phyloP scores from a whole-genome alignment of 2,329 filamentous ascomycete genomes.

The Ophiostoma montium region DNA sequence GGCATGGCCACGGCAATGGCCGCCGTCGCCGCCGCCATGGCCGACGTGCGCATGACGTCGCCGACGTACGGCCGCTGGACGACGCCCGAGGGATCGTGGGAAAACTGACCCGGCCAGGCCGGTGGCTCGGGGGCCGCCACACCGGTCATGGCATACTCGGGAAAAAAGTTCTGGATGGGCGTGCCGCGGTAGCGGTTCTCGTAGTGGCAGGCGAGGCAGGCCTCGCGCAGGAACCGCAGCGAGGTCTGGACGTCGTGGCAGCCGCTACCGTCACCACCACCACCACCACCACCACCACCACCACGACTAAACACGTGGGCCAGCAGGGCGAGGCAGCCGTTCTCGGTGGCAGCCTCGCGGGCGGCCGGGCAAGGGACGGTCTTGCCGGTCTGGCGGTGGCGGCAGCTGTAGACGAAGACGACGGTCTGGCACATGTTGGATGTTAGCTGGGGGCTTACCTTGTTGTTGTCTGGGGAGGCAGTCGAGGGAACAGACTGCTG shows the following conservation, averaged over 20 bases:
- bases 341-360: neutral
- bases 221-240: neutral
- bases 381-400: constrained; percentile 3
- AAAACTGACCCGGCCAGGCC: neutral
- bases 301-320: neutral
- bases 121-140: neutral
- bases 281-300: too few relatives aligned
- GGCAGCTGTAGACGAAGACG: constrained; percentile 6
- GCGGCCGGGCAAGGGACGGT: neutral
- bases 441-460: neutral
- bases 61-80: neutral
- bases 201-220: constrained; percentile 2
- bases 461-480: neutral
- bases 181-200: neutral
- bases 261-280: neutral
- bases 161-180: neutral
- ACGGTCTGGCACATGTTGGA: constrained; percentile 6
- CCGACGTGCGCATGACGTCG: neutral
- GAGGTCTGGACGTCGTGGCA: neutral
- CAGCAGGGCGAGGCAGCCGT: constrained; percentile 1
- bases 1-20: neutral
- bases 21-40: neutral
- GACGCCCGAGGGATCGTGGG: neutral
- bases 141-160: neutral
- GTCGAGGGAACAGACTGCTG: neutral